These are phyloP conservation scores for Trypanosoma conorhini DNA, from an alignment of 208 protist species.

Conservation along the genomic window DNA sequence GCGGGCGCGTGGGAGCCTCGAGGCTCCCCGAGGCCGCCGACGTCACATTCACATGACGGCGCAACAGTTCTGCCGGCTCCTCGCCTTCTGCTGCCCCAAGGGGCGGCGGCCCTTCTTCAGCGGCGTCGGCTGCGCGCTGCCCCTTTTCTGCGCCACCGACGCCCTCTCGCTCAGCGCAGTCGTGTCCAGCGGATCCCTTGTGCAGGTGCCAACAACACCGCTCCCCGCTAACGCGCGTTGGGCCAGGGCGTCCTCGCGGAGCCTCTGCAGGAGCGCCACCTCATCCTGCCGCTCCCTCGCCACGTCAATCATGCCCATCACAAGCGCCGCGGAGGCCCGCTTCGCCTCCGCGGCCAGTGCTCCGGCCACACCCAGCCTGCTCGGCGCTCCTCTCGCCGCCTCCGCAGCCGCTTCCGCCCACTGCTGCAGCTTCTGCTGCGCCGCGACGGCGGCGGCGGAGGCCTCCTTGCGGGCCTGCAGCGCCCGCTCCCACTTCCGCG, in stretches of 20 bases:
- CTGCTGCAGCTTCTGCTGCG: not conserved
- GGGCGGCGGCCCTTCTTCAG: not conserved
- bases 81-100: not conserved
- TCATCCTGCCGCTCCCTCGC: not conserved
- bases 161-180: not conserved
- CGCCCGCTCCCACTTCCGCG: not conserved
- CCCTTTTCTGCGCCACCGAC: not conserved
- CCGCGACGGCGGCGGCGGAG: not conserved
- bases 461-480: not conserved
- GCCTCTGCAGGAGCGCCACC: not conserved
- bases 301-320: constrained; percentile 1
- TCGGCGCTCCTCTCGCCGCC: not conserved
- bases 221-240: not conserved
- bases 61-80: not conserved
- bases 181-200: not conserved
- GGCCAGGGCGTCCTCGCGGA: not conserved
- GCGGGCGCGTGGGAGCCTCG: too few relatives aligned
- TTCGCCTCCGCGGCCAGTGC: not conserved
- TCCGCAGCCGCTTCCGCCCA: not conserved
- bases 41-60: not conserved
- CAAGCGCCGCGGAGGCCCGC: not conserved
- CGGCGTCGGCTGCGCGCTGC: not conserved
- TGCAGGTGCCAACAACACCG: not conserved
- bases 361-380: not conserved
- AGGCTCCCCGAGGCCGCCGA: too few relatives aligned